Evolutionary conservation across 352 stramenopile genomes (phyloP), one percentile per base, ranked within the genome.

Genomic region (Phytophthora pseudosyringae): DNA sequence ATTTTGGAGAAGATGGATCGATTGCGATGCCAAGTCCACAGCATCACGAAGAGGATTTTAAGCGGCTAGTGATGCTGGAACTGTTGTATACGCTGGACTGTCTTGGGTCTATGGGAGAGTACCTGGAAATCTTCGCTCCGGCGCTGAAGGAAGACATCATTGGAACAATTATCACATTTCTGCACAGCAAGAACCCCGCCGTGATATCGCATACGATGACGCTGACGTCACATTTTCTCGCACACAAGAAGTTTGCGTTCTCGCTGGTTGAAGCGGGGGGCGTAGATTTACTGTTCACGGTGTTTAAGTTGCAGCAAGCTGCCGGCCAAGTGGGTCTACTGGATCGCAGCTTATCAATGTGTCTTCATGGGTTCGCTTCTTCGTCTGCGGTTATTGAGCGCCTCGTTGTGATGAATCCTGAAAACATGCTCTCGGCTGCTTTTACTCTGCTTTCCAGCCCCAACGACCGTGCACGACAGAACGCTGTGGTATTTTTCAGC

Each of bases 211-310:
- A 93, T 40, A 88, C 75, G 29, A 90, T 96, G 82, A 94, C 90
- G 44, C 51, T 94, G 16, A 92, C 82, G 16, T 94, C 88, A 0
- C 88, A 96, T 67, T 94, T 94, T 61, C 76, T 94, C 12, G 86
- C 80, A 5, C 88, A 96, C 67, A 93, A 91, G 57, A 94, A 94
- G 59, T 96, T 96, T 47, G 77, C 77, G 0, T 86, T 94, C 43
- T 86, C 74, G 11, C 69, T 96, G 26, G 80, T 94, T 52, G 88
- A 96, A 51, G 67, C 75, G 9, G 88, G 86, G 1, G 88, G 88
- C 11, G 78, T 94, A 2, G 80, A 89, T 25, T 47, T 96, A 16
- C 76, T 94, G 15, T 90, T 95, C 35, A 67, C 72, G 3, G 76
- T 84, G 3, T 80, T 80, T 3, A 91, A 88, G 38, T 29, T 66